Percentiles rank a stretch among this genome's conserved stretches.
These are phyloP conservation scores for Gardenia jasminoides DNA, from an alignment of 257 asterid genomes.

Conservation along the genomic window DNA sequence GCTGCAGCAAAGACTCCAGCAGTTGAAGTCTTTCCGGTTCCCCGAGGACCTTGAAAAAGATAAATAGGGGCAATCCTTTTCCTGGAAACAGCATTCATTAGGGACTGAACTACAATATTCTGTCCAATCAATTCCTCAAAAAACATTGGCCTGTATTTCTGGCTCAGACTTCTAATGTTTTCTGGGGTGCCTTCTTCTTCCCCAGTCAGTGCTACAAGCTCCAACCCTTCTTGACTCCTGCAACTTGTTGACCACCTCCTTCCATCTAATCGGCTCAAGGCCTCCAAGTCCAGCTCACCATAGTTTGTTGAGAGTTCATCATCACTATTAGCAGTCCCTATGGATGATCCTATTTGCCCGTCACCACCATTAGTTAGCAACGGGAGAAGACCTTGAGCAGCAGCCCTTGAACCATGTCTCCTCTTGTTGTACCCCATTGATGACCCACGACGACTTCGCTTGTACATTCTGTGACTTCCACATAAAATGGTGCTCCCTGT, in stretches of 20 bases:
- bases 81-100: constrained; percentile 57
- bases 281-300: constrained; percentile 88
- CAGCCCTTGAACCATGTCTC: constrained; percentile 47
- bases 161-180: constrained; percentile 69
- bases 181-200: constrained; percentile 66
- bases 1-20: constrained; percentile 87
- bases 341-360: constrained; percentile 54
- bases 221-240: constrained; percentile 73
- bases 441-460: constrained; percentile 49
- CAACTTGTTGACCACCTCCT: constrained; percentile 87
- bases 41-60: constrained; percentile 97
- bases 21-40: constrained; percentile 89
- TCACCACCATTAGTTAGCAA: constrained; percentile 55
- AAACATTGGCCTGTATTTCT: constrained; percentile 82
- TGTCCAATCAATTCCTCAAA: constrained; percentile 89
- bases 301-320: constrained; percentile 72
- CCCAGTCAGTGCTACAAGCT: constrained; percentile 46
- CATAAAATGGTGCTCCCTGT: constrained; percentile 75
- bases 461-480: constrained; percentile 53
- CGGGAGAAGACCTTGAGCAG: constrained; percentile 61
- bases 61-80: constrained; percentile 76
- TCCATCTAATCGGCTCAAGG: constrained; percentile 73
- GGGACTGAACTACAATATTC: constrained; percentile 76
- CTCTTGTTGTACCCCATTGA: constrained; percentile 57
- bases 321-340: constrained; percentile 59